Conservation (phyloP, 148 eudicot species). For the Pharnaceum exiguum region DNA sequence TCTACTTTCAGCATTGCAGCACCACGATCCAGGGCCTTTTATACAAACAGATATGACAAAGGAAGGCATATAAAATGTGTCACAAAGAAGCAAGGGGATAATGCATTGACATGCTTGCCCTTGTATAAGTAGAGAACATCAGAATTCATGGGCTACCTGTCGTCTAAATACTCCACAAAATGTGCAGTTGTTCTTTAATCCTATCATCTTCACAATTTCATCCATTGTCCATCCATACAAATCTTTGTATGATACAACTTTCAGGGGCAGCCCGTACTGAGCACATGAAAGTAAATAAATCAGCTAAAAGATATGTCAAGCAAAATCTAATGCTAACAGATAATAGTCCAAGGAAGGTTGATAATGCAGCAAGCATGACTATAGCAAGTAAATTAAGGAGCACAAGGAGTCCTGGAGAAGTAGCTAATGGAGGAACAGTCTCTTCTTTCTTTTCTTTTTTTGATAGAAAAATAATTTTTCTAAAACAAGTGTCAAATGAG, state of each 20-base stretch:
- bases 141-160: slow-evolving; percentile 49
- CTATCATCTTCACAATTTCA: slow-evolving; percentile 94
- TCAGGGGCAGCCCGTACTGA: slow-evolving; percentile 92
- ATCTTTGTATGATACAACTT: slow-evolving; percentile 95
- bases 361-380: no score
- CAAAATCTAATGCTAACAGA: no score
- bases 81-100: no score
- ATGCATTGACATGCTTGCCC: neutral
- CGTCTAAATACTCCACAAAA: slow-evolving; percentile 99
- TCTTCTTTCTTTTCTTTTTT: no score
- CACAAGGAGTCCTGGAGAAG: no score
- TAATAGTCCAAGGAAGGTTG: no score
- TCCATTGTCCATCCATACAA: slow-evolving; percentile 99
- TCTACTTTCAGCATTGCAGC: slow-evolving; percentile 94
- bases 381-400: no score
- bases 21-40: slow-evolving; percentile 97
- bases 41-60: slow-evolving; percentile 11
- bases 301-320: neutral
- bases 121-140: neutral
- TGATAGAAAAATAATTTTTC: no score
- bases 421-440: no score
- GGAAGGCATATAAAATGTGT: neutral
- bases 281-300: neutral
- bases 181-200: slow-evolving; percentile 94
- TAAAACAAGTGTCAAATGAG: no score